Evolutionary conservation across 2,329 filamentous ascomycete genomes (phyloP), one percentile per base, ranked within the genome.

Genomic region (Colletotrichum aenigma): DNA sequence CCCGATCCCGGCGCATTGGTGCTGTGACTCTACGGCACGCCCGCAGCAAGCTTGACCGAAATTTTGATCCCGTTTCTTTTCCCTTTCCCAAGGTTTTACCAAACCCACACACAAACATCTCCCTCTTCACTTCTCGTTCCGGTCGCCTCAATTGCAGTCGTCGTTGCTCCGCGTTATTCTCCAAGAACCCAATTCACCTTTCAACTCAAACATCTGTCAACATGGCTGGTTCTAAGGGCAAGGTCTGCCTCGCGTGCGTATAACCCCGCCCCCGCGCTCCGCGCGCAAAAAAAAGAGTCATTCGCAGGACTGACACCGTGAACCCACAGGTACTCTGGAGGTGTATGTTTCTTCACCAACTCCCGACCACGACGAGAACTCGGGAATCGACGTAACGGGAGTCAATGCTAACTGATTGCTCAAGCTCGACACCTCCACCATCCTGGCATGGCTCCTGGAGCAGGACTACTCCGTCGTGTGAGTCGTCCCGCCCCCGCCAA

Each of bases 391-490:
- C 21, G 16, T 32, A 13, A 9, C 0, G 16, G 26, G 18, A 21
- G 3, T 52, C 64, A 16, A 66, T 52, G 24, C n/a, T 66, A 55
- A 55, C 34, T 18, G 24, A 26, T 13, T 34, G 15, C 32, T 18
- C n/a, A 66, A 66, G 65, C 76, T 77, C 7, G 76, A 77, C 32
- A 77, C 76, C 15, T 75, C 70, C 12, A 75, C 74, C 26, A 77
- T 77, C 16, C 76, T 77, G 9, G 60, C 56, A 7, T 77, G 76
- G 76, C 64, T 77, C 15, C 43, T 76, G 9, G 67, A 74, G 16
- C 36, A 67, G 65, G 65, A 62, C 24, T 75, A 75, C 67, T 66
- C 72, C 34, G 74, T 76, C 43, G 74, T 76, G 68, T 71, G 32
- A 24, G 66, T 60, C 34, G 26, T 61, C 18, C 43, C 43, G n/a